phyloP scores from a whole-genome alignment of 2,329 filamentous ascomycete genomes.

The Ascochyta koolunga region DNA sequence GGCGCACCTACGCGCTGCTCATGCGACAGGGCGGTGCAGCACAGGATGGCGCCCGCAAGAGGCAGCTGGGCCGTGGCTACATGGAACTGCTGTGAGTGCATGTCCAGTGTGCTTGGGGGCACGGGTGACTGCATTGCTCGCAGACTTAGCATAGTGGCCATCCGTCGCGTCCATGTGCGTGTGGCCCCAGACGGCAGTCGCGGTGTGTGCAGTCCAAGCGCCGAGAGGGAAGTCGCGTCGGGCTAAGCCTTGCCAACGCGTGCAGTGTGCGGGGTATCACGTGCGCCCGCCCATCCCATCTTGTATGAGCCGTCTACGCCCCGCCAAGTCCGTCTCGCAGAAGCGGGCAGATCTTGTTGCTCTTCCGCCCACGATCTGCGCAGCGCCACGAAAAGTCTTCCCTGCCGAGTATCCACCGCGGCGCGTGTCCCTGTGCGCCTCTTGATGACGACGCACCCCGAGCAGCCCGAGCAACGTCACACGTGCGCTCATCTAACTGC shows the following conservation, averaged over 20 bases:
- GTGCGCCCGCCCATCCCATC: neutral
- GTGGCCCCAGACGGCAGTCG: slow-evolving; percentile 24
- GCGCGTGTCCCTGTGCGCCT: slow-evolving; percentile 4
- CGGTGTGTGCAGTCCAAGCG: slow-evolving; percentile 22
- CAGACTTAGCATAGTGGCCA: slow-evolving; percentile 39
- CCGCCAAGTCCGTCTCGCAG: slow-evolving; percentile 4
- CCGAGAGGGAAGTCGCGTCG: slow-evolving; percentile 8
- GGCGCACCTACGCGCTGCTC: slow-evolving; percentile 70
- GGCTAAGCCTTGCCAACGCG: slow-evolving; percentile 9
- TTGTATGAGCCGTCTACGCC: neutral
- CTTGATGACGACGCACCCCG: slow-evolving; percentile 16
- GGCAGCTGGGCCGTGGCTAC: slow-evolving; percentile 45
- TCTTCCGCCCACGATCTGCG: slow-evolving; percentile 14
- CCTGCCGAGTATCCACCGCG: slow-evolving; percentile 11
- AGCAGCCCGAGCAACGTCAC: slow-evolving; percentile 4
- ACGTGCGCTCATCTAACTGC: slow-evolving; percentile 7
- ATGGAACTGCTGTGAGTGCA: slow-evolving; percentile 12
- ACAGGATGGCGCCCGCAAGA: slow-evolving; percentile 71
- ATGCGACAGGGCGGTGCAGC: slow-evolving; percentile 83
- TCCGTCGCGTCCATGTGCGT: slow-evolving; percentile 31
- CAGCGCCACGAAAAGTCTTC: slow-evolving; percentile 19
- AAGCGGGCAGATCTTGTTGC: slow-evolving; percentile 19
- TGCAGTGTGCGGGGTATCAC: slow-evolving; percentile 11
- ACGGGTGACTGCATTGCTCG: too few species aligned
- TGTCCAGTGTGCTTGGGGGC: too few species aligned